A percentile compares a stretch with the other conserved stretches of the same genome.
These are phyloP conservation scores for Sparassis latifolia DNA, from an alignment of 1,284 basidiomycete genomes.

Conservation along the genomic window DNA sequence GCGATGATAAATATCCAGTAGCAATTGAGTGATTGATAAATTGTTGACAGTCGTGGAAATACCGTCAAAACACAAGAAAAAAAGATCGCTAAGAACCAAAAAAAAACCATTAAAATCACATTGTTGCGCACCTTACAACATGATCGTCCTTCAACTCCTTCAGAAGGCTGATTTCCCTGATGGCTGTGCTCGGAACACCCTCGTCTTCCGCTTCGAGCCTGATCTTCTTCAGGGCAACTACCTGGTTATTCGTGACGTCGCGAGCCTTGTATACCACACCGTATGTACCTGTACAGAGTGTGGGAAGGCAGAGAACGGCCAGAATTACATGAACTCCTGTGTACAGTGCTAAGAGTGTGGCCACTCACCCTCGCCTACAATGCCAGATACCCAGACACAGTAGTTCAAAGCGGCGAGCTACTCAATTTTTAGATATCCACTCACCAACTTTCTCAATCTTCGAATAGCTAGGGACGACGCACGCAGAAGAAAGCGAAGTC, in stretches of 20 bases:
- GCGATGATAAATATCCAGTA: slow-evolving; percentile 4
- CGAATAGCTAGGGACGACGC: slow-evolving; percentile 21
- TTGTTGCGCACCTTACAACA: slow-evolving; percentile 72
- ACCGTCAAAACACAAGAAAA: slow-evolving; percentile 1
- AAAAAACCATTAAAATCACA: neutral
- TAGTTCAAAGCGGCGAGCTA: neutral
- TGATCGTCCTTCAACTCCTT: slow-evolving; percentile 97
- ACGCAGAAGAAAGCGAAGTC: neutral
- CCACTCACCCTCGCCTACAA: slow-evolving; percentile 26
- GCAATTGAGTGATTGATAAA: neutral
- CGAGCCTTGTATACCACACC: slow-evolving; percentile 96
- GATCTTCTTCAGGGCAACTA: slow-evolving; percentile 97
- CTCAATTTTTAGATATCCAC: slow-evolving; percentile 7
- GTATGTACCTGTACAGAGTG: slow-evolving; percentile 74
- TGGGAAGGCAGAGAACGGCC: neutral
- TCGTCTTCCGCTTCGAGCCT: slow-evolving; percentile 97
- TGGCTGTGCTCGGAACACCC: slow-evolving; percentile 95
- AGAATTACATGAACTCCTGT: neutral
- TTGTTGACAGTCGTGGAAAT: neutral
- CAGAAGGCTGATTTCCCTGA: slow-evolving; percentile 93
- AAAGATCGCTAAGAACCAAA: neutral
- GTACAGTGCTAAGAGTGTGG: neutral
- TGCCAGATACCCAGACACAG: neutral
- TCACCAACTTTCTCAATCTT: slow-evolving; percentile 36
- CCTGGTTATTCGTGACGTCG: slow-evolving; percentile 65